phyloP scores from a whole-genome alignment of 768 basidiomycete genomes.

The Agrocybe pediades region DNA sequence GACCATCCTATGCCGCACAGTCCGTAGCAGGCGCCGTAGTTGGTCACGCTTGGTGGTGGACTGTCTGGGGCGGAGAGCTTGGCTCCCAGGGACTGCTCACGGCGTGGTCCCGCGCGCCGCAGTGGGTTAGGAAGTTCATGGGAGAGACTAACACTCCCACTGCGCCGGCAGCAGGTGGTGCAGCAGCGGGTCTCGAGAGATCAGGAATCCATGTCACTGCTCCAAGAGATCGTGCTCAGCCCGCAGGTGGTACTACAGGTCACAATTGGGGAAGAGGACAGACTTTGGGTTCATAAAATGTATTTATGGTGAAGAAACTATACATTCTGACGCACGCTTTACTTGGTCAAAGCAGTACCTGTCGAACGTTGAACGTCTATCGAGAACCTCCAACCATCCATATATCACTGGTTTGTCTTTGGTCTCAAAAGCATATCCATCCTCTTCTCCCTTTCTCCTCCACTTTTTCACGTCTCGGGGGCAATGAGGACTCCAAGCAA shows the following conservation, averaged over 20 bases:
- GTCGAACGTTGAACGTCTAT: neutral
- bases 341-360: too few species aligned
- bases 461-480: neutral
- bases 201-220: slow-evolving; percentile 62
- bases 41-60: slow-evolving; percentile 85
- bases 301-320: neutral
- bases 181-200: slow-evolving; percentile 35
- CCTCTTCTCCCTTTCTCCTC: neutral
- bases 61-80: slow-evolving; percentile 55
- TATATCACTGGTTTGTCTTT: neutral
- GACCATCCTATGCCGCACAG: slow-evolving; percentile 54
- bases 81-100: slow-evolving; percentile 42
- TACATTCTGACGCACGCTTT: neutral
- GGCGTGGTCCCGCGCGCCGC: slow-evolving; percentile 51
- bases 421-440: neutral
- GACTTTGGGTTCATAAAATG: slow-evolving; percentile 12
- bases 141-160: slow-evolving; percentile 38
- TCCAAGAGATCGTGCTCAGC: slow-evolving; percentile 38
- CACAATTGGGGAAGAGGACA: slow-evolving; percentile 4
- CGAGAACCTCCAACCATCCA: neutral
- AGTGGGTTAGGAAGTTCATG: slow-evolving; percentile 55
- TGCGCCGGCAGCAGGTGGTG: slow-evolving; percentile 26
- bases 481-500: slow-evolving; percentile 14
- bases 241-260: slow-evolving; percentile 13
- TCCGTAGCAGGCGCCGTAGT: slow-evolving; percentile 71